Evolutionary conservation across 2,329 filamentous ascomycete species (phyloP), one percentile per base, ranked within the genome.

Genomic region (Fusarium sp.): DNA sequence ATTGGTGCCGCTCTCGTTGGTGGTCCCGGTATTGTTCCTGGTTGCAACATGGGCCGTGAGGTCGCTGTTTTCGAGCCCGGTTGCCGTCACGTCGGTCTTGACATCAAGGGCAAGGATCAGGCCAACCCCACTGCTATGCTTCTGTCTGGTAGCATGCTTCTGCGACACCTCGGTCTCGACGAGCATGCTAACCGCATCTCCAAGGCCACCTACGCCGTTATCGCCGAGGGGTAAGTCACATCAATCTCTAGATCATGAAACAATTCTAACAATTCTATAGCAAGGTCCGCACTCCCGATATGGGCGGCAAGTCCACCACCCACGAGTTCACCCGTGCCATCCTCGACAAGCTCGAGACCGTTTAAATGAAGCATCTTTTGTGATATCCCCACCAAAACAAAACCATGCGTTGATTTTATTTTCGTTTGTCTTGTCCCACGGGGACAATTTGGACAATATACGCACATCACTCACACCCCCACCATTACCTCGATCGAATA

Each of bases 61-160:
- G 93, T 98, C 60, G 96, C 96, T 76, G 93, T 99, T 74, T 99
- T 99, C 83, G 96, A 99, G 89, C 96, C 96, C 66, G 96, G 96
- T 73, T 99, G 96, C 91, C 92, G 96, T 84, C 96, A 99, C 88
- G 96, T 99, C 80, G 96, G 96, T 84, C 91, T 99, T 51, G 96
- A 99, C 82, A 99, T 99, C 86, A 94, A 98, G 90, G 96, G 96
- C 86, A 98, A 98, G 88, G 94, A 98, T 84, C 94, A 98, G 86
- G 96, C 96, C 73, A 99, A 99, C 89, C 96, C 96, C 56, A 98
- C 94, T 59, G 96, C 96, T 72, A 87, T 99, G 86, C 89, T 99
- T 75, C 91, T 99, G 70, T 97, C 93, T 64, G 94, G 94, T 73
- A 93, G 93, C 80, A 99, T 99, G 96, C 91, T 99, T 77, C 89